These are phyloP conservation scores for Fusarium sp. DNA, from an alignment of 2,329 filamentous ascomycete species.

Conservation along the genomic window DNA sequence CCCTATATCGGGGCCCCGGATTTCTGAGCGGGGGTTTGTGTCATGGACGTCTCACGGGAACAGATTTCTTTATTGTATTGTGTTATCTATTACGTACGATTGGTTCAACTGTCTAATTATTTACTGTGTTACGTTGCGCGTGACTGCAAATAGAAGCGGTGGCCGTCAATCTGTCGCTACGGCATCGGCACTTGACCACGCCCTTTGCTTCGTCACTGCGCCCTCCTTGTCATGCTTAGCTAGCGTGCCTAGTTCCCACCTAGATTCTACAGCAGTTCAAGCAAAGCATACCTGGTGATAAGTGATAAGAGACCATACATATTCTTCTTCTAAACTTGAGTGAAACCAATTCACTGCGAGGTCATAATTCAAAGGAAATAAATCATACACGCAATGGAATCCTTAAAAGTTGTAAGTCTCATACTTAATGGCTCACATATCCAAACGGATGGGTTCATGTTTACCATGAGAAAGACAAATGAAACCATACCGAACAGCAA, in stretches of 20 bases:
- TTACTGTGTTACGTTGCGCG: slow-evolving; percentile 11
- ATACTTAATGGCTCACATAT: neutral
- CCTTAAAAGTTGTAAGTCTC: neutral
- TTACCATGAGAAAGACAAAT: neutral
- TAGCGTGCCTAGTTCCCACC: slow-evolving; percentile 9
- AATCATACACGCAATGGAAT: neutral
- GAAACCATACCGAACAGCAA: neutral
- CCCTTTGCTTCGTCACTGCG: slow-evolving; percentile 38
- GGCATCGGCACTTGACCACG: slow-evolving; percentile 34
- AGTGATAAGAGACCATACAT: neutral
- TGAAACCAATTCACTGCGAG: neutral
- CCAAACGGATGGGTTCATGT: neutral
- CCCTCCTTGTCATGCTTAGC: slow-evolving; percentile 26
- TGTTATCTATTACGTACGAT: slow-evolving; percentile 33
- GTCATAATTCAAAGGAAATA: neutral
- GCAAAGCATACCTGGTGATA: neutral
- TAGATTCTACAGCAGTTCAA: neutral
- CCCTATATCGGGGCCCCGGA: slow-evolving; percentile 36
- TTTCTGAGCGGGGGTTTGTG: slow-evolving; percentile 29
- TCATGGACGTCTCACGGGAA: slow-evolving; percentile 26
- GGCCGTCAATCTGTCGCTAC: slow-evolving; percentile 12
- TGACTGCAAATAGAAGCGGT: slow-evolving; percentile 17
- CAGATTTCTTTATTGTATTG: slow-evolving; percentile 10
- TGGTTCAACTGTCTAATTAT: neutral
- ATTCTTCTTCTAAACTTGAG: neutral